Base-by-base conservation (phyloP, 148 eudicot genomes). In the Cornus controversa region DNA sequence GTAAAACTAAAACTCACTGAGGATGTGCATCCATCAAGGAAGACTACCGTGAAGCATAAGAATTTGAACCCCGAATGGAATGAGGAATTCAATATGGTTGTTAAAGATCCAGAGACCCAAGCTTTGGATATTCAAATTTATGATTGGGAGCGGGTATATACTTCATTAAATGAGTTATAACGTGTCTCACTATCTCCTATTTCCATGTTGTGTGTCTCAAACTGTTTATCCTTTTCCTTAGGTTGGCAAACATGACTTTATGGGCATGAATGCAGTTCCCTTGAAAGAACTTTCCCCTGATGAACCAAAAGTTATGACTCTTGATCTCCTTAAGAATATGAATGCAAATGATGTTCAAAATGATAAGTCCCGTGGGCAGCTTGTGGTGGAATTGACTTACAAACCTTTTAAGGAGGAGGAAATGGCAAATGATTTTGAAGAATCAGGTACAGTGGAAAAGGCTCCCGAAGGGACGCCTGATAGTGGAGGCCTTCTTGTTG, bases 51-150 rank as follows among this genome's bases (percentile, higher is more conserved):
- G 81, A 94, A 91, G 86, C 93, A 88, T 81, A 92, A 87, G 86
- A 94, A 88, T 81, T 85, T 94, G 79, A 94, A 94, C 71, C 98
- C 98, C 40, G 97, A 94, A 78, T 94, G 98, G 98, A 92, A 94
- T 72, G 95, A 94, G 82, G 97, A 92, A 26, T 92, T 89, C 75
- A 88, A 87, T 18, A 5, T 94, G 81, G 83, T 86, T 71, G 92
- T 94, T 60, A 89, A 89, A 85, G 93, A 91, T 86, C 98, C 93
- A 42, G 86, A 87, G 77, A 82, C 95, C 8, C 98, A 94, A 82
- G 83, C 76, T n/a, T 57, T 92, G 68, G 84, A 87, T 70, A 64
- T 94, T 45, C 40, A 20, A 77, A 94, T 94, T 73, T 90, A 83
- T 83, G 98, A 94, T 78, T 94, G 97, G 95, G 98, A 94, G 77